Evolutionary conservation across 192 early-diverging fungal genomes (phyloP).

Genomic region (Linnemannia exigua): DNA sequence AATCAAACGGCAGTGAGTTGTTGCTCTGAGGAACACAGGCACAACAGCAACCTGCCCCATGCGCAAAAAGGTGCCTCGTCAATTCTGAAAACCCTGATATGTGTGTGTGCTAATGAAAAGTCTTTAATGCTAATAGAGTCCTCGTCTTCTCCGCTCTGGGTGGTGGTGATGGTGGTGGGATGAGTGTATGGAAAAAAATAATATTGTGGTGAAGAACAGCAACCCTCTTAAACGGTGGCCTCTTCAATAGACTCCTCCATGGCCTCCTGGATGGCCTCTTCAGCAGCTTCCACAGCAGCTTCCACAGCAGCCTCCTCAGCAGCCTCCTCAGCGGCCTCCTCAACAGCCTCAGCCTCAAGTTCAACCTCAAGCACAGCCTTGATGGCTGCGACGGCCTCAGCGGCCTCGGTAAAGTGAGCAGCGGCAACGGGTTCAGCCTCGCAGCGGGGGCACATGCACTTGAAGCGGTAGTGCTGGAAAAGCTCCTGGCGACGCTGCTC

Average conservation of each 20-base stretch:
- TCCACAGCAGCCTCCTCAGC: neutral
- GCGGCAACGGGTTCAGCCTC: slow-evolving; percentile 22
- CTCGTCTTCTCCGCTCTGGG: slow-evolving; percentile 15
- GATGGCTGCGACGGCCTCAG: neutral
- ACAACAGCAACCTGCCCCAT: slow-evolving; percentile 1
- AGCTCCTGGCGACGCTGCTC: slow-evolving; percentile 71
- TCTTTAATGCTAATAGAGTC: neutral
- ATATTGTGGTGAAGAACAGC: neutral
- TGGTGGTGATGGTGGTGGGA: neutral
- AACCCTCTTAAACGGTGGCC: neutral
- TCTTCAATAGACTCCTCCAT: neutral
- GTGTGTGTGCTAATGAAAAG: neutral
- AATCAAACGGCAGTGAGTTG: neutral
- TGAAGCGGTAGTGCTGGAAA: slow-evolving; percentile 70
- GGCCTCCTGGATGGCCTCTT: neutral
- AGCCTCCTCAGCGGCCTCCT: neutral
- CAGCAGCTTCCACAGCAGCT: neutral
- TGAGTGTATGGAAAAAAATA: neutral
- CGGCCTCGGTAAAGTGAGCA: neutral
- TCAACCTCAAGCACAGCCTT: neutral
- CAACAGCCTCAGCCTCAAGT: neutral
- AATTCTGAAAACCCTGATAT: neutral
- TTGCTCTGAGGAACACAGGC: neutral
- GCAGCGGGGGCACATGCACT: slow-evolving; percentile 70
- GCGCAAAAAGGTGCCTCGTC: neutral